Evolutionary conservation across 768 basidiomycete genomes (phyloP), one percentile per base, ranked within the genome.

Genomic region (Tulasnella sp.): DNA sequence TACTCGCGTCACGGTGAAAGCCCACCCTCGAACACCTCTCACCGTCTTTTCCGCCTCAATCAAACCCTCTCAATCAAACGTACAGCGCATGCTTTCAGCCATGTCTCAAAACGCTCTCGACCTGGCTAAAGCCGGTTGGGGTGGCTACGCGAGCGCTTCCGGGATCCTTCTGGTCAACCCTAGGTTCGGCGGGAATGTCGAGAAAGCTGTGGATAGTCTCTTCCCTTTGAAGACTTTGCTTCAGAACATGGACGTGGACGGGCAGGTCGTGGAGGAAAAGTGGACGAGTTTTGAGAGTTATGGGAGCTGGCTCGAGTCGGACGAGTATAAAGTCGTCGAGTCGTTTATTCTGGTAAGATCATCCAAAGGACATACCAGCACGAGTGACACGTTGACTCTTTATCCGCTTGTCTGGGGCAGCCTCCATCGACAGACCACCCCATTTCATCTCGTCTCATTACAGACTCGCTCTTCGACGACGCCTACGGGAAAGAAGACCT

Each of bases 381-480:
- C 9, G 49, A 49, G n/a, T 31, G 8, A 11, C 25, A 29, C 31
- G 37, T 8, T 19, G 37, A 67, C 58, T 29, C n/a, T 29, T 5
- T 14, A 37, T n/a, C 17, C 29, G 15, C 19, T 36, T 19, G 19
- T 25, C 9, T 11, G 1, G 19, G 39, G n/a, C 22, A 74, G 73
- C 34, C 73, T 29, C 29, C 11, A n/a, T 17, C 37, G 19, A 38
- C 73, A 3, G 52, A 67, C 29, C 54, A 74, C 25, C 67, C 75
- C 17, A 34, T 76, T 22, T 76, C 69, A 29, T 76, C 75, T 4
- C 39, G 75, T 7, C 75, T 76, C 40, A 68, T 76, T 12, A 40
- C 58, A 2, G 67, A 71, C 12, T 0, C 75, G 8, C 37, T 76
- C 38, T 45, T 76, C 19, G 19, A 68, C 12, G 40, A 67, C 45